Conservation (phyloP, 176 grass and related monocot genomes). For the Canna indica region DNA sequence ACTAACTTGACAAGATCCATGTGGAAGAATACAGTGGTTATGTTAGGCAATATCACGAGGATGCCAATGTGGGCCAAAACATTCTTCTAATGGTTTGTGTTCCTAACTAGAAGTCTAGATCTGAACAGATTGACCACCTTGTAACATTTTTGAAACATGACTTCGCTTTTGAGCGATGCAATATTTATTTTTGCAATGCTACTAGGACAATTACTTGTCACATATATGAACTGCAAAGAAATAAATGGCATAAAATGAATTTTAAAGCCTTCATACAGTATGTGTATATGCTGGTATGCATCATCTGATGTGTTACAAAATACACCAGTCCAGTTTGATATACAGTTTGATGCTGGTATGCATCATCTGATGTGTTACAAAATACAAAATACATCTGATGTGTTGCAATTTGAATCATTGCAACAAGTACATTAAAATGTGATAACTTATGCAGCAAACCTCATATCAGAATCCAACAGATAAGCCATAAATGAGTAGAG, state of each 20-base stretch:
- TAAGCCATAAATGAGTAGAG: no score
- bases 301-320: slow-evolving; percentile 33
- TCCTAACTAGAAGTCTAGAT: not conserved
- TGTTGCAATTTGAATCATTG: no score
- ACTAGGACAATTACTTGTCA: not conserved
- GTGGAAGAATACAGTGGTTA: not conserved
- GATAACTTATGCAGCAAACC: no score
- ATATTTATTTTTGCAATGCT: not conserved
- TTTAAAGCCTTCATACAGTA: slow-evolving; percentile 45
- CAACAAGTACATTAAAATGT: no score
- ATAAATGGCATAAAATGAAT: not conserved
- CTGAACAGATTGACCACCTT: no score
- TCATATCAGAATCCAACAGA: no score
- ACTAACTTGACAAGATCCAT: not conserved
- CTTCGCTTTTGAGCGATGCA: not conserved
- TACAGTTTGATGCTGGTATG: no score
- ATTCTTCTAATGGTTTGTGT: not conserved
- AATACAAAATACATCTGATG: no score
- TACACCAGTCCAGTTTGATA: slow-evolving; percentile 69
- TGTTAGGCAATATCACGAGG: not conserved
- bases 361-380: no score
- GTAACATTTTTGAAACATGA: no score
- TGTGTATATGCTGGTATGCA: slow-evolving; percentile 48
- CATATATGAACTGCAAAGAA: slow-evolving; percentile 7
- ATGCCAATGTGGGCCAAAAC: not conserved